phyloP scores from a whole-genome alignment of 805 yeast species.

The Jamesozyma hellenica region DNA sequence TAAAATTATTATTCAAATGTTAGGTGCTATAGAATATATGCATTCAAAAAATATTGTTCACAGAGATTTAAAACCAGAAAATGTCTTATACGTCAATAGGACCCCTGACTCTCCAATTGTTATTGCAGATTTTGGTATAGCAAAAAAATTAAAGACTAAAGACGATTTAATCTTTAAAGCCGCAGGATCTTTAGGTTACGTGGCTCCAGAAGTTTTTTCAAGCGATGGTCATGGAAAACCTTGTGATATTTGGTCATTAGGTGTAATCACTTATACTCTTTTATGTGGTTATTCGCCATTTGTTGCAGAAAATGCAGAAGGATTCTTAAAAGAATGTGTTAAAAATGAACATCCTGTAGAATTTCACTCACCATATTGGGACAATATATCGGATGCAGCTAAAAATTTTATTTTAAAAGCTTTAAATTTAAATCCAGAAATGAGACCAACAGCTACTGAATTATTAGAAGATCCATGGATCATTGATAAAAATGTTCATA shows the following conservation, averaged over 20 bases:
- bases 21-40: slow-evolving; percentile 69
- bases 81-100: slow-evolving; percentile 56
- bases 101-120: slow-evolving; percentile 65
- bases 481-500: slow-evolving; percentile 34
- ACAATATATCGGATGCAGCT: slow-evolving; percentile 67
- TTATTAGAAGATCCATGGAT: slow-evolving; percentile 73
- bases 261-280: slow-evolving; percentile 83
- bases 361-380: slow-evolving; percentile 85
- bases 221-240: slow-evolving; percentile 87
- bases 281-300: slow-evolving; percentile 91
- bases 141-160: slow-evolving; percentile 55
- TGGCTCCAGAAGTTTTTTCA: slow-evolving; percentile 87
- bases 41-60: slow-evolving; percentile 77
- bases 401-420: slow-evolving; percentile 65
- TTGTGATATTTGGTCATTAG: slow-evolving; percentile 93
- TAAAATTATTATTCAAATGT: slow-evolving; percentile 57
- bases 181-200: slow-evolving; percentile 93
- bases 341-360: slow-evolving; percentile 62
- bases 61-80: slow-evolving; percentile 91
- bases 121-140: slow-evolving; percentile 93
- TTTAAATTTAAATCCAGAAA: slow-evolving; percentile 54
- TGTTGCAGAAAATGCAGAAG: slow-evolving; percentile 70
- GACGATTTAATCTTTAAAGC: slow-evolving; percentile 56
- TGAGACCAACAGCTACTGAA: slow-evolving; percentile 59
- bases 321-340: slow-evolving; percentile 70